Base-by-base conservation (phyloP, 1,284 basidiomycete genomes). In the Erythrobasidium hasegawianum region DNA sequence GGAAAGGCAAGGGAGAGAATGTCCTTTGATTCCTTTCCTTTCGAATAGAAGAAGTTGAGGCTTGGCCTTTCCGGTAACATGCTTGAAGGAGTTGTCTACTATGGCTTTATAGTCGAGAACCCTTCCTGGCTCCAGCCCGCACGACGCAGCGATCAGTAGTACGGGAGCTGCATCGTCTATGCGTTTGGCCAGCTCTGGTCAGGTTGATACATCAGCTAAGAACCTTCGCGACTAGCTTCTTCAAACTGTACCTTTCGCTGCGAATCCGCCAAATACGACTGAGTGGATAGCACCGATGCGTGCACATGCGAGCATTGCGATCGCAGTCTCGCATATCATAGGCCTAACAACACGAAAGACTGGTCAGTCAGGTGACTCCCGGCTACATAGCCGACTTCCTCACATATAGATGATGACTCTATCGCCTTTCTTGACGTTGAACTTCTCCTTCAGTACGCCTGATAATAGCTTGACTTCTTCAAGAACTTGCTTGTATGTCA, bases 241-340 rank as follows among this genome's bases (percentile, higher is more conserved):
- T 0, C 29, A 57, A 54, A 45, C 38, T 66, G 22, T 33, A 33
- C 33, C 33, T 33, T 33, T 33, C 11, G 73, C 66, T 4, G 75
- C 73, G 49, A 76, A 76, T 0, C 75, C 75, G 20, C 73, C 75
- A 67, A 76, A 76, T 33, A 76, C 75, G 38, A 76, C 75, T 40
- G 74, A 75, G 43, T 76, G 74, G 13, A 76, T 72, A 10, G 74
- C 75, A 4, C 75, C 75, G n/a, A 76, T 71, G 22, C 75, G 54
- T 0, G 73, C 72, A 57, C 73, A 74, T 0, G 75, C 75, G 5
- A 76, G 59, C 72, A 76, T 74, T 2, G 75, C 74, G 38, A 76
- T 65, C 10, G 72, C 71, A 5, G 75, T 72, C 47, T 76, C 74
- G 45, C 71, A 69, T 5, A 75, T 70, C 75, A 76, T 76, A 38